A percentile compares a stretch with the other conserved stretches of the same genome.
Evolutionary conservation across 768 basidiomycete species (phyloP).

Genomic region (Suillus cothurnatus): DNA sequence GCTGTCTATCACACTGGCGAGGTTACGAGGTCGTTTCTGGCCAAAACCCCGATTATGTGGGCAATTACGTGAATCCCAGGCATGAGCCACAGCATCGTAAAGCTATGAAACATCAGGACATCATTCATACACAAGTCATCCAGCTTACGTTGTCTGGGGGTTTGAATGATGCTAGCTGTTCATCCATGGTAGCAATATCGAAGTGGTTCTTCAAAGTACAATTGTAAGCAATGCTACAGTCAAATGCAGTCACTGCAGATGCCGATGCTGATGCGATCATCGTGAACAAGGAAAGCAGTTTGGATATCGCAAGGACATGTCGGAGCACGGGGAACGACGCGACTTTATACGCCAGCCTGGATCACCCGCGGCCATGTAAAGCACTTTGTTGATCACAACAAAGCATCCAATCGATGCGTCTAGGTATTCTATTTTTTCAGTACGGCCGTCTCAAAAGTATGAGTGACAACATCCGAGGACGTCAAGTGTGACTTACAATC

Average conservation of each 20-base stretch:
- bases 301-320: too few relatives aligned
- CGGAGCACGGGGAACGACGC: background rate
- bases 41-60: conserved; percentile 15
- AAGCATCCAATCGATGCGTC: background rate
- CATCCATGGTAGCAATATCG: conserved; percentile 21
- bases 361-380: background rate
- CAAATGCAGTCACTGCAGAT: conserved; percentile 7
- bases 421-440: background rate
- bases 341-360: background rate
- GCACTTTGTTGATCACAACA: background rate
- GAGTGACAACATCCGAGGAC: background rate
- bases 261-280: background rate
- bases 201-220: conserved; percentile 28
- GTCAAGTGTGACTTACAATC: background rate
- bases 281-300: too few relatives aligned
- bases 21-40: conserved; percentile 20
- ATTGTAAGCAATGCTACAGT: conserved; percentile 25
- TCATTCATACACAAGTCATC: background rate
- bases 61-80: conserved; percentile 26
- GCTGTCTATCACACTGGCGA: conserved; percentile 15
- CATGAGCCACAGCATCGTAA: conserved; percentile 31
- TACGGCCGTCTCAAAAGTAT: background rate
- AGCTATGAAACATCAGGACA: conserved; percentile 20
- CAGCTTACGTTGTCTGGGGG: conserved; percentile 20
- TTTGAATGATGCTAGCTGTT: conserved; percentile 16